Conservation (phyloP, 2,329 filamentous ascomycete genomes). For the Ophiostoma novo-ulmi region DNA sequence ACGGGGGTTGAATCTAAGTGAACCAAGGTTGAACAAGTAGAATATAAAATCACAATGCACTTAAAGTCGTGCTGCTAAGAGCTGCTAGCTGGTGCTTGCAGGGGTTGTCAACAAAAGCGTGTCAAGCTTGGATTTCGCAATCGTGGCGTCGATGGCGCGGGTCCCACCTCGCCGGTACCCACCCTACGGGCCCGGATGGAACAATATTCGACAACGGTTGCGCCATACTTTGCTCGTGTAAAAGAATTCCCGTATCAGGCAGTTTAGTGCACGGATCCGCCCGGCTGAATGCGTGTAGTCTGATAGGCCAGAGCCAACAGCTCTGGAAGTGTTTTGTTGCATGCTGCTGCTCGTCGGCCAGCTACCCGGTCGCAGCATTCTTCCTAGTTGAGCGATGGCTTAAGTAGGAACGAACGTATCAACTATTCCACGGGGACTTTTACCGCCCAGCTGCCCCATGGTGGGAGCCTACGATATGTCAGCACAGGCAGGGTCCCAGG, state of each 20-base stretch:
- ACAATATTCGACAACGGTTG: slow-evolving; percentile 10
- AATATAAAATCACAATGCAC: slow-evolving; percentile 3
- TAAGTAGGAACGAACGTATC: neutral
- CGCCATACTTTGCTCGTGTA: slow-evolving; percentile 9
- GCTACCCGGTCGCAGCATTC: neutral
- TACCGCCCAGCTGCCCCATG: neutral
- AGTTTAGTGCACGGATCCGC: neutral
- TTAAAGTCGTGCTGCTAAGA: neutral
- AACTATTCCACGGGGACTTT: neutral
- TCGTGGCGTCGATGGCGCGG: slow-evolving; percentile 21
- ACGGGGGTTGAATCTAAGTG: neutral
- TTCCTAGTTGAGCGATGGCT: neutral
- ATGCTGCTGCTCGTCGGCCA: neutral
- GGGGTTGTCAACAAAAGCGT: slow-evolving; percentile 7
- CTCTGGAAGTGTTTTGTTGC: neutral
- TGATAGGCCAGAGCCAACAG: neutral
- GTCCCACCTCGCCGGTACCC: slow-evolving; percentile 5
- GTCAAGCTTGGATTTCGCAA: slow-evolving; percentile 14
- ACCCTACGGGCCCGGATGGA: slow-evolving; percentile 16
- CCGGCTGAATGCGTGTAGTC: neutral
- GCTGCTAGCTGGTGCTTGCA: neutral
- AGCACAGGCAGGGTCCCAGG: neutral
- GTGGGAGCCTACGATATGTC: neutral
- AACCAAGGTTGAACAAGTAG: neutral
- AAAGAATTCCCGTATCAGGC: slow-evolving; percentile 6